These are phyloP conservation scores for Saprolegnia diclina DNA, from an alignment of 352 stramenopile species.

Conservation along the genomic window DNA sequence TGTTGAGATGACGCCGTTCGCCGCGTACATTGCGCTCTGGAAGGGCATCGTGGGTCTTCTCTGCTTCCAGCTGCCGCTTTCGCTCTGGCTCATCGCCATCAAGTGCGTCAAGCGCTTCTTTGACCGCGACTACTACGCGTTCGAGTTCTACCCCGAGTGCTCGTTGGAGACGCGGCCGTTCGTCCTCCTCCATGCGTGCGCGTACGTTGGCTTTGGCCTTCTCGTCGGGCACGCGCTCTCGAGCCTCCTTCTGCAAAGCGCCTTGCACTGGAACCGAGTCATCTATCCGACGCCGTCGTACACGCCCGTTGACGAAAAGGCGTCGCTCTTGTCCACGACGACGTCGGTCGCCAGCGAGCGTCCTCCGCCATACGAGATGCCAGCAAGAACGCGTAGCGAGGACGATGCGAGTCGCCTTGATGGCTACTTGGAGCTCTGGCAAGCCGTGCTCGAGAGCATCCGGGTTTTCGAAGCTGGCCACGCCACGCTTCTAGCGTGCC, in stretches of 20 bases:
- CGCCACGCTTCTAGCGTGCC: no score
- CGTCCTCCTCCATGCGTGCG: slow-evolving; percentile 7
- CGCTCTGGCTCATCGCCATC: not conserved
- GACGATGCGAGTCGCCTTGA: no score
- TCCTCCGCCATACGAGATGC: not conserved
- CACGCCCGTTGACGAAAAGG: not conserved
- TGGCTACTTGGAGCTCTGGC: no score
- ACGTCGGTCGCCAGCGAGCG: no score
- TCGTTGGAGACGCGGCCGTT: slow-evolving; percentile 8
- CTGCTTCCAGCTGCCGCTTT: not conserved
- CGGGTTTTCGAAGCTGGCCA: no score
- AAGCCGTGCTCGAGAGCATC: no score
- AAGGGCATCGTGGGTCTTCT: not conserved
- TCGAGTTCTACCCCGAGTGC: not conserved
- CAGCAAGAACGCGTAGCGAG: not conserved
- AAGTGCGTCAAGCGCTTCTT: slow-evolving; percentile 1
- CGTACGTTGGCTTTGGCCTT: slow-evolving; percentile 16
- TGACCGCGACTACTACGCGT: not conserved
- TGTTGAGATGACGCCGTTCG: not conserved
- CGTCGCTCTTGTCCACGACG: no score
- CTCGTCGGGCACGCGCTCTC: not conserved
- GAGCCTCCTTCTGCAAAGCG: not conserved
- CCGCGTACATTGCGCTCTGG: not conserved
- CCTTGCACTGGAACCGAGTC: not conserved
- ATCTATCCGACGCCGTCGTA: not conserved